These are phyloP conservation scores for Stentor coeruleus DNA, from an alignment of 73 alveolate genomes.

Conservation along the genomic window DNA sequence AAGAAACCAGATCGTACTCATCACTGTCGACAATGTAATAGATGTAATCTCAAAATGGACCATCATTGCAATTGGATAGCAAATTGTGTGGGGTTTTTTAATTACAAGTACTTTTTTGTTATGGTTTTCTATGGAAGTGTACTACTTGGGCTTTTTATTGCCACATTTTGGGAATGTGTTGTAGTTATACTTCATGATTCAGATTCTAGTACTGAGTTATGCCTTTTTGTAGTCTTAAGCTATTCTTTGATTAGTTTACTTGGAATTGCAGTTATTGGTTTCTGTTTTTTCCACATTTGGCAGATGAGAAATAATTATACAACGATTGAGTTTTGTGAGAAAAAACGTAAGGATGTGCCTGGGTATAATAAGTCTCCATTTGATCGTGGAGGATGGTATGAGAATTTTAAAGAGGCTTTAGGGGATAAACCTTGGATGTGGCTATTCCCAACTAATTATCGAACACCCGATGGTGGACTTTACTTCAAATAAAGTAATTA, in stretches of 20 bases:
- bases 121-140: constrained; percentile 17
- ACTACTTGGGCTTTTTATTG: not conserved
- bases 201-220: constrained; percentile 19
- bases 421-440: not conserved
- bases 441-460: not conserved
- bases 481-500: no score
- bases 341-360: constrained; percentile 18
- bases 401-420: not conserved
- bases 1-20: constrained; percentile 77
- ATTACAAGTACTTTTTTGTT: constrained; percentile 47
- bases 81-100: constrained; percentile 70
- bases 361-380: constrained; percentile 22
- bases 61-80: constrained; percentile 90
- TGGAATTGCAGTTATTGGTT: constrained; percentile 33
- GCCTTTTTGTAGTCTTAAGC: constrained; percentile 18
- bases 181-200: constrained; percentile 14
- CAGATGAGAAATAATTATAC: constrained; percentile 39
- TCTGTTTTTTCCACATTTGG: constrained; percentile 50
- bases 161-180: constrained; percentile 38
- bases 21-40: constrained; percentile 73
- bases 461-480: not conserved
- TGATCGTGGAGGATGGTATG: not conserved
- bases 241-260: constrained; percentile 37
- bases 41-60: constrained; percentile 76
- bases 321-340: constrained; percentile 66